phyloP scores from a whole-genome alignment of 2,329 filamentous ascomycete species.

The Stagonosporopsis chrysanthemi region DNA sequence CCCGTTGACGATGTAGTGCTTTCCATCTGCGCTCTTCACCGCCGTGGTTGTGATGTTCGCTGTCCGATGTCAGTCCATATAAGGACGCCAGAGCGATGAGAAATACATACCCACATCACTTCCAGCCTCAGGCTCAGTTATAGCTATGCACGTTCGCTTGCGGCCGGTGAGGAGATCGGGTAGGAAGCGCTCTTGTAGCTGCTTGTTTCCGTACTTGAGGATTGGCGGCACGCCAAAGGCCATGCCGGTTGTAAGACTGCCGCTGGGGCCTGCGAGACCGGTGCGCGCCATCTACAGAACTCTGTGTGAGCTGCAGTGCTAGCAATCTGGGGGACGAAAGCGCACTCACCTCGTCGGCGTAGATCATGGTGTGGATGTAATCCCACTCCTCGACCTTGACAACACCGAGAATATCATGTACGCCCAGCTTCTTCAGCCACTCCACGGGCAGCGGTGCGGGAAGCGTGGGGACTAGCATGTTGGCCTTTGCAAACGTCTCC shows the following conservation, averaged over 20 bases:
- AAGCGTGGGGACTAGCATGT: conserved; percentile 75
- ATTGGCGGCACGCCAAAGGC: conserved; percentile 76
- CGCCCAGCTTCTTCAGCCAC: conserved; percentile 71
- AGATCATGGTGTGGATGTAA: conserved; percentile 74
- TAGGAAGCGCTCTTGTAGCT: conserved; percentile 73
- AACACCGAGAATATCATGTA: conserved; percentile 70
- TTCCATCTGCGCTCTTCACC: conserved; percentile 66
- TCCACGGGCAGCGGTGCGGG: conserved; percentile 72
- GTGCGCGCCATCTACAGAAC: conserved; percentile 64
- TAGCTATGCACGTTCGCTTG: conserved; percentile 76
- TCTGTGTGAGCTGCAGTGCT: conserved; percentile 6
- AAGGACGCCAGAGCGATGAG: not conserved
- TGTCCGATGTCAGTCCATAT: not conserved
- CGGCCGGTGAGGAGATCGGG: conserved; percentile 72
- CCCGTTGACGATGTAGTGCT: conserved; percentile 75
- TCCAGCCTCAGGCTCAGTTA: conserved; percentile 78
- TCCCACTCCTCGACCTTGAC: conserved; percentile 77
- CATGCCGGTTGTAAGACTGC: conserved; percentile 73
- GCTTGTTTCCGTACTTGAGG: conserved; percentile 69
- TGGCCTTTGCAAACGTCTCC: conserved; percentile 66
- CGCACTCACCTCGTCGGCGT: conserved; percentile 65
- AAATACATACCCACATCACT: conserved; percentile 67
- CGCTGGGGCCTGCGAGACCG: conserved; percentile 69
- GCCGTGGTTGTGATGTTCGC: conserved; percentile 76
- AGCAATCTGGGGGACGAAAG: not conserved